phyloP scores from a whole-genome alignment of 1,284 basidiomycete species.

The Cutaneotrichosporon mucoides region DNA sequence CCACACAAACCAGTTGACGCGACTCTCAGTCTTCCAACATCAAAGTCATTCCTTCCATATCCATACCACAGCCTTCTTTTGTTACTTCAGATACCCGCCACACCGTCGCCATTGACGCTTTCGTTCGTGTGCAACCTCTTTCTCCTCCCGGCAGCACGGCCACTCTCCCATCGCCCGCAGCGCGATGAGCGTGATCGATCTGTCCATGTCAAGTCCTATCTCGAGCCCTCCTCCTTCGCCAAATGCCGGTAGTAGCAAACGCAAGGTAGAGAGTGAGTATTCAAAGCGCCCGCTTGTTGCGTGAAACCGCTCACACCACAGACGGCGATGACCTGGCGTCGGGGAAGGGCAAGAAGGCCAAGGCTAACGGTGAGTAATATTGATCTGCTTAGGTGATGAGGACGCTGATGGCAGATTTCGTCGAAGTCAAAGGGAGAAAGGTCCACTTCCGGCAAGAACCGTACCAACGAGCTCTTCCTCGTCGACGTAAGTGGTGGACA shows the following conservation, averaged over 20 bases:
- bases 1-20: too few relatives aligned
- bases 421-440: slow-evolving; percentile 34
- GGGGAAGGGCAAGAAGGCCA: slow-evolving; percentile 6
- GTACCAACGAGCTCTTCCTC: slow-evolving; percentile 15
- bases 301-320: not conserved
- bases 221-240: too few relatives aligned
- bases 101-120: too few relatives aligned
- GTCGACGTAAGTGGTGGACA: slow-evolving; percentile 25
- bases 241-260: slow-evolving; percentile 1
- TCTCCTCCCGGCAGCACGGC: too few relatives aligned
- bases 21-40: too few relatives aligned
- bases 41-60: too few relatives aligned
- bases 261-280: slow-evolving; percentile 11
- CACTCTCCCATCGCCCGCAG: too few relatives aligned
- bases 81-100: too few relatives aligned
- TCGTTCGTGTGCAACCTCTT: too few relatives aligned
- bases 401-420: slow-evolving; percentile 6
- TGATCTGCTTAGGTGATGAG: too few relatives aligned
- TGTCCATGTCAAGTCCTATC: slow-evolving; percentile 6
- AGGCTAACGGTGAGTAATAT: not conserved
- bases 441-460: slow-evolving; percentile 29
- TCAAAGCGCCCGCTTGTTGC: too few relatives aligned
- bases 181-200: slow-evolving; percentile 11
- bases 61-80: too few relatives aligned
- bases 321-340: not conserved